A percentile compares a stretch with the other conserved stretches of the same genome.
These are phyloP conservation scores for Dissoconium aciculare DNA, from an alignment of 2,329 filamentous ascomycete species.

Conservation along the genomic window DNA sequence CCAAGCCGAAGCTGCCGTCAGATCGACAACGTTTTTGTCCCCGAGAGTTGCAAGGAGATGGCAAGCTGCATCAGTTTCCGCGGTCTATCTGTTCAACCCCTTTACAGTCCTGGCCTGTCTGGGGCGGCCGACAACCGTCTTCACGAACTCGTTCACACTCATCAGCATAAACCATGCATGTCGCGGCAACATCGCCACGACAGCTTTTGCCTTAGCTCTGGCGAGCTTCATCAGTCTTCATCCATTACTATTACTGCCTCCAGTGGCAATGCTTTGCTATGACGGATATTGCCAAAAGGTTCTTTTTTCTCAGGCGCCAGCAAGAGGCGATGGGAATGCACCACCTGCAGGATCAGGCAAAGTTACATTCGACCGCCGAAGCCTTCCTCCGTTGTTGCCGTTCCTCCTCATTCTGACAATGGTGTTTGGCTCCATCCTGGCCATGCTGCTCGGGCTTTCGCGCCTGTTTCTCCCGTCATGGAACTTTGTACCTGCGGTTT, in stretches of 20 bases:
- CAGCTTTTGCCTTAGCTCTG: constrained; percentile 72
- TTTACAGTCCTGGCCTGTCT: constrained; percentile 86
- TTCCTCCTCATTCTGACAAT: constrained; percentile 37
- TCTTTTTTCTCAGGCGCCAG: not conserved
- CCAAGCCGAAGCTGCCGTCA: constrained; percentile 60
- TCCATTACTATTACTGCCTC: constrained; percentile 71
- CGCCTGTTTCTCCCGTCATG: constrained; percentile 63
- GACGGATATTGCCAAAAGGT: constrained; percentile 32
- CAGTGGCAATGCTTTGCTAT: constrained; percentile 65
- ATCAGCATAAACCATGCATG: constrained; percentile 71
- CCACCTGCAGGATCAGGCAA: constrained; percentile 6
- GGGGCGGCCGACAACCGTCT: constrained; percentile 73
- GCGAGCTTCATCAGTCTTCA: constrained; percentile 89
- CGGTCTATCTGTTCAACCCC: constrained; percentile 83
- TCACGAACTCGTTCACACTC: constrained; percentile 78
- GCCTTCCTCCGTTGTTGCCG: constrained; percentile 10
- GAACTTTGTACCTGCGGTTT: constrained; percentile 78
- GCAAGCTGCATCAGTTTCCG: constrained; percentile 60
- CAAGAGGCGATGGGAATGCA: not conserved
- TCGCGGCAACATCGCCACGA: constrained; percentile 51
- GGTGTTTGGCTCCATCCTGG: constrained; percentile 41
- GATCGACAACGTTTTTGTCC: constrained; percentile 64
- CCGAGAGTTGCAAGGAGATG: constrained; percentile 60
- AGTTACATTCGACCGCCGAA: constrained; percentile 10
- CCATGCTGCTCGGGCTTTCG: constrained; percentile 54